phyloP scores from a whole-genome alignment of 1,284 basidiomycete species.

The Bjerkandera adusta region DNA sequence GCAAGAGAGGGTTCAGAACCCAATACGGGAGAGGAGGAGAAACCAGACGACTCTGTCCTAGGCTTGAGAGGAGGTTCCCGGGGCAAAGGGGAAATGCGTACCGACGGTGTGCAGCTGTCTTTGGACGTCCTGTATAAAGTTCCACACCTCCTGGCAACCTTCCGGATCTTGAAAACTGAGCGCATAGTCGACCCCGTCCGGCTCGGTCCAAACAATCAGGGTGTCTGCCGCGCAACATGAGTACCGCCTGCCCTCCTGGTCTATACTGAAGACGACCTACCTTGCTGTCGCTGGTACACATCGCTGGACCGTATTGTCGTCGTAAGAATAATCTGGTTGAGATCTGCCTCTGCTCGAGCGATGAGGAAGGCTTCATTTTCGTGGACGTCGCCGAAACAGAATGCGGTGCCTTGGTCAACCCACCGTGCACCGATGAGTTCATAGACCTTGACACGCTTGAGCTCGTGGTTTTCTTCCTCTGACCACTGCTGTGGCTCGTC shows the following conservation, averaged over 20 bases:
- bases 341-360: constrained; percentile 78
- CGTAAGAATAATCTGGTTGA: constrained; percentile 67
- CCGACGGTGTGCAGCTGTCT: too few relatives aligned
- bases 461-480: constrained; percentile 36
- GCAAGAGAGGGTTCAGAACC: constrained; percentile 59
- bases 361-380: constrained; percentile 82
- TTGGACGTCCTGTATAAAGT: constrained; percentile 95
- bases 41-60: constrained; percentile 36
- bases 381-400: constrained; percentile 87
- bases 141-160: constrained; percentile 97
- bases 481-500: constrained; percentile 32
- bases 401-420: constrained; percentile 93
- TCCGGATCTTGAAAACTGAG: constrained; percentile 96
- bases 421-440: constrained; percentile 86
- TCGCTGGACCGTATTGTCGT: constrained; percentile 80
- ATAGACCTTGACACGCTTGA: constrained; percentile 69
- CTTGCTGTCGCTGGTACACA: constrained; percentile 91
- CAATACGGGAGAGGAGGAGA: constrained; percentile 57
- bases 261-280: constrained; percentile 56
- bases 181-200: constrained; percentile 92
- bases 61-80: too few relatives aligned
- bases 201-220: constrained; percentile 98
- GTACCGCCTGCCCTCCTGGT: too few relatives aligned
- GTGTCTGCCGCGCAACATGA: constrained; percentile 64
- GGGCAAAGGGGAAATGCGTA: too few relatives aligned